Percentiles rank a stretch among this genome's conserved stretches.
phyloP scores from a whole-genome alignment of 352 stramenopile species.

The Stramenopiles sp. region DNA sequence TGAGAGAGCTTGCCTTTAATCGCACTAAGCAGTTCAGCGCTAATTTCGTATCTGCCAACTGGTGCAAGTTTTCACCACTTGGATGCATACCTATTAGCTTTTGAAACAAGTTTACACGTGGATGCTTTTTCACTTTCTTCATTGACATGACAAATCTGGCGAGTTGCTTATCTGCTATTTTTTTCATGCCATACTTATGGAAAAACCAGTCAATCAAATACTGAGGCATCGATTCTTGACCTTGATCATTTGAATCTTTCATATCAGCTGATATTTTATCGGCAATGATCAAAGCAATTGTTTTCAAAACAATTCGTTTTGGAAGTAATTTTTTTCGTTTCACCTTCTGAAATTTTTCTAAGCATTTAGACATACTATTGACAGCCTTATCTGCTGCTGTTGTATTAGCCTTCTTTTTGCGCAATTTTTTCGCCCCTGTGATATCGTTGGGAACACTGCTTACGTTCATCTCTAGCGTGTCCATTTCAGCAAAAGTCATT shows the following conservation, averaged over 20 bases:
- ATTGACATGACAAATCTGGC: not conserved
- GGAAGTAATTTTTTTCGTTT: not conserved
- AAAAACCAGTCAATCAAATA: not conserved
- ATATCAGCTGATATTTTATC: not conserved
- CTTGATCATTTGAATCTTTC: not conserved
- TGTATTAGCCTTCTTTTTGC: not conserved
- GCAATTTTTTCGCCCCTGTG: not conserved
- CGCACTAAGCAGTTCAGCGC: not conserved
- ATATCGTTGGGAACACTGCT: not conserved
- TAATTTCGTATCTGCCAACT: not conserved
- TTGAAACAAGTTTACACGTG: not conserved
- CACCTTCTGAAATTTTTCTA: not conserved
- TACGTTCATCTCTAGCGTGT: not conserved
- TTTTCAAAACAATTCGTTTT: not conserved
- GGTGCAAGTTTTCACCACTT: not conserved
- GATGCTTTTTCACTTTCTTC: constrained; percentile 1
- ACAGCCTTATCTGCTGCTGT: not conserved
- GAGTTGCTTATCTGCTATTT: not conserved
- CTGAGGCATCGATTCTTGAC: not conserved
- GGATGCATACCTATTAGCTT: not conserved
- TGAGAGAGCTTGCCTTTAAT: not conserved
- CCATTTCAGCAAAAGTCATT: not conserved
- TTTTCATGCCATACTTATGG: not conserved
- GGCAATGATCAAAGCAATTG: not conserved
- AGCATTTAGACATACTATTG: not conserved